Evolutionary conservation across 352 stramenopile genomes (phyloP).

Genomic region (Phytopythium litorale): DNA sequence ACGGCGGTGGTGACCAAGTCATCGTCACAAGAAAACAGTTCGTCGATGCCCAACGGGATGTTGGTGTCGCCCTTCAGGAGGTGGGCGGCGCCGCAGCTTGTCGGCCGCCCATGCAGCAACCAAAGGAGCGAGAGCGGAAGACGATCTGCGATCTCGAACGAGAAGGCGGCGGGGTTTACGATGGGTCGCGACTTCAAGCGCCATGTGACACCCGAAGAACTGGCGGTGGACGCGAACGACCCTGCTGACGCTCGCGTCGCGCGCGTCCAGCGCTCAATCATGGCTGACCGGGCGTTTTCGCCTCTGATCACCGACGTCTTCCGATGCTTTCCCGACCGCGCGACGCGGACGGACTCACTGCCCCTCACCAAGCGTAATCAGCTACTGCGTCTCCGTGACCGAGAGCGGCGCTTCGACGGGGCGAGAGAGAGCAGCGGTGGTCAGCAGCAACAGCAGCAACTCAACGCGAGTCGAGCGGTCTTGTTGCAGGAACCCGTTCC

Average conservation of each 20-base stretch:
- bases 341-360: not conserved
- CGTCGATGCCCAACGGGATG: not conserved
- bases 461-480: slow-evolving; percentile 5
- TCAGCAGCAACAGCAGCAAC: not conserved
- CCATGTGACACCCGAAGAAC: slow-evolving; percentile 30
- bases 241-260: slow-evolving; percentile 54
- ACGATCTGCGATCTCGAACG: slow-evolving; percentile 24
- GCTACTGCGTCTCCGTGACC: slow-evolving; percentile 51
- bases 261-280: slow-evolving; percentile 29
- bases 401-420: slow-evolving; percentile 13
- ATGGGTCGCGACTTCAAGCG: slow-evolving; percentile 50
- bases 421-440: not conserved
- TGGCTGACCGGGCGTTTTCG: slow-evolving; percentile 4
- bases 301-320: slow-evolving; percentile 33
- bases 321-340: slow-evolving; percentile 13
- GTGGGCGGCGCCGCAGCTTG: not conserved
- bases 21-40: not conserved
- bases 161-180: slow-evolving; percentile 22
- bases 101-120: slow-evolving; percentile 14
- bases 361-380: slow-evolving; percentile 63
- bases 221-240: slow-evolving; percentile 66
- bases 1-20: not conserved
- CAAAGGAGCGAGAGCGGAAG: slow-evolving; percentile 21
- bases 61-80: not conserved
- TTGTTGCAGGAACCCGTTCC: slow-evolving; percentile 71